phyloP scores from a whole-genome alignment of 768 basidiomycete species.

The Suillus luteus region DNA sequence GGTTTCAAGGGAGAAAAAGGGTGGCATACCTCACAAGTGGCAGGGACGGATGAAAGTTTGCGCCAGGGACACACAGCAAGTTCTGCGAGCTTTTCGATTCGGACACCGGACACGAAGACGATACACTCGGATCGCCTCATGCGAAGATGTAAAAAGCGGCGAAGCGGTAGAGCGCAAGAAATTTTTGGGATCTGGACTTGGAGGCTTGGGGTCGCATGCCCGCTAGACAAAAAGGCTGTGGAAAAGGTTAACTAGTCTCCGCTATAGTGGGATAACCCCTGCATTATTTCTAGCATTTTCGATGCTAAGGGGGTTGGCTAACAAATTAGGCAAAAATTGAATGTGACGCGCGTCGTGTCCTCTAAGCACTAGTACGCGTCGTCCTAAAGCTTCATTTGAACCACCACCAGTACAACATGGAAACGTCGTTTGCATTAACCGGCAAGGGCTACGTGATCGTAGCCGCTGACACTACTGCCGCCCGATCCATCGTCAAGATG shows the following conservation, averaged over 20 bases:
- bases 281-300: conserved; percentile 6
- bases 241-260: neutral
- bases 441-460: conserved; percentile 94
- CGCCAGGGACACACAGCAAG: neutral
- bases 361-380: conserved; percentile 26
- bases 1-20: neutral
- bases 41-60: neutral
- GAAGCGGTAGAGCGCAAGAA: neutral
- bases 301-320: conserved; percentile 10
- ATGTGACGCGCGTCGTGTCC: conserved; percentile 32
- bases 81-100: too few relatives aligned
- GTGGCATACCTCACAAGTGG: neutral
- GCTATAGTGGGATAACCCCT: neutral
- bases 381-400: conserved; percentile 15
- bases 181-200: neutral
- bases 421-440: conserved; percentile 86
- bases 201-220: neutral
- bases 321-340: conserved; percentile 21
- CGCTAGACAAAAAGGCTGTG: neutral
- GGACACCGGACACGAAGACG: neutral
- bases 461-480: conserved; percentile 87
- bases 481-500: conserved; percentile 96
- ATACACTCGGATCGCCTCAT: neutral
- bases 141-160: neutral
- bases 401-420: conserved; percentile 54